Base-by-base conservation (phyloP, 2,329 filamentous ascomycete genomes). In the Fusarium dimerum region DNA sequence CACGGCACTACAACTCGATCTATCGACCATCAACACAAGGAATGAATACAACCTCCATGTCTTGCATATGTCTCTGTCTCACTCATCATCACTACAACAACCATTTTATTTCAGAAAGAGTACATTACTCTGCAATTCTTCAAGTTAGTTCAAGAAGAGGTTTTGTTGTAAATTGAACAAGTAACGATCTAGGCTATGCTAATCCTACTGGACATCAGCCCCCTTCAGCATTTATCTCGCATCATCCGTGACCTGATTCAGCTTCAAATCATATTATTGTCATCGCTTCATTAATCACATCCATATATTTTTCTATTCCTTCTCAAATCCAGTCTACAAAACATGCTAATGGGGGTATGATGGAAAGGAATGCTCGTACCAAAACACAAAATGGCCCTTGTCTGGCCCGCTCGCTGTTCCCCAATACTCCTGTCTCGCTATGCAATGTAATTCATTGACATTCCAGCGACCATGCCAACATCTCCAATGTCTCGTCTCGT, bases 261-360 rank as follows among this genome's bases (percentile, higher is more conserved):
- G 7, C 20, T 36, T 36, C 32, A 15, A 15, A 15, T 36, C 32
- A 36, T 5, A 15, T 36, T 9, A 11, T 68, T 58, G 32, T 76
- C 73, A 10, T 59, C 54, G 60, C 75, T 75, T 29, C 64, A 38
- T 15, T 72, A 73, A 32, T 57, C 47, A 45, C 65, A 42, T 5
- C 55, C 62, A 26, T 58, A 59, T 59, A 60, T 60, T 15, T 12
- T 54, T 64, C 62, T 63, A 64, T 60, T 26, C 52, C 51, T 55
- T 53, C 32, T 36, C 9, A 36, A 55, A 64, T 64, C 61, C 52
- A 64, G 64, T 61, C 47, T 59, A 62, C 53, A 53, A 60, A 64
- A 64, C 48, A 60, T 64, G 62, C 60, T 45, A 55, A 54, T 48
- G 54, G 32, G 62, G 63, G 63, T 65, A 65, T 65, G 63, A 54